A percentile compares a stretch with the other conserved stretches of the same genome.
Evolutionary conservation across 2,329 filamentous ascomycete genomes (phyloP).

Genomic region (Pezicula carpinea): DNA sequence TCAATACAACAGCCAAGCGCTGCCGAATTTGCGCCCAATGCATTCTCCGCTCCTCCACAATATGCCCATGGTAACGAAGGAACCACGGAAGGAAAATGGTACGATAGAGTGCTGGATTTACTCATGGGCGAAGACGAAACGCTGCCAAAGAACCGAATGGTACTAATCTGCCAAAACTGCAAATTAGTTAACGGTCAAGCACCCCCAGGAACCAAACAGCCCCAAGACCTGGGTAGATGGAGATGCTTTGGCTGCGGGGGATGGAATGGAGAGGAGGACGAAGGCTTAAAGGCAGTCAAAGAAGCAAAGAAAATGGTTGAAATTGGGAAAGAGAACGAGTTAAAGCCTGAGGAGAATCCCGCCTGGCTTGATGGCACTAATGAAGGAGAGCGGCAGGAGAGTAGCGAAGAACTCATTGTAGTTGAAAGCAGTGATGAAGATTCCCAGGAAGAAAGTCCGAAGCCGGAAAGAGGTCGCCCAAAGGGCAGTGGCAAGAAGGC

Average conservation of each 20-base stretch:
- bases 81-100: constrained; percentile 63
- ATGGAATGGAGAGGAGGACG: constrained; percentile 77
- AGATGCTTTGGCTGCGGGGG: constrained; percentile 80
- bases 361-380: neutral
- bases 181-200: constrained; percentile 93
- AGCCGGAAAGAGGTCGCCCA: neutral
- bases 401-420: neutral
- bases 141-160: constrained; percentile 83
- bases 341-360: neutral
- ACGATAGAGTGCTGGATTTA: constrained; percentile 87
- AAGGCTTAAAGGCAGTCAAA: constrained; percentile 66
- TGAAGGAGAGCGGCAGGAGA: constrained; percentile 5
- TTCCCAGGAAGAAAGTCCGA: neutral
- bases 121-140: constrained; percentile 94
- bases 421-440: neutral
- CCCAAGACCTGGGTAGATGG: constrained; percentile 83
- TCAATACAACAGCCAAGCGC: constrained; percentile 19
- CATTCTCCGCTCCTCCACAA: constrained; percentile 40
- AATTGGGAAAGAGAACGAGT: constrained; percentile 20
- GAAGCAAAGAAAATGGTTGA: constrained; percentile 45
- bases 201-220: constrained; percentile 72
- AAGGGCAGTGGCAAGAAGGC: constrained; percentile 1
- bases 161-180: constrained; percentile 77
- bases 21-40: constrained; percentile 73
- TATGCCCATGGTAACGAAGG: constrained; percentile 22